Percentiles rank a stretch among this genome's conserved stretches.
These are phyloP conservation scores for Passalora sequoiae DNA, from an alignment of 2,329 filamentous ascomycete genomes.

Conservation along the genomic window DNA sequence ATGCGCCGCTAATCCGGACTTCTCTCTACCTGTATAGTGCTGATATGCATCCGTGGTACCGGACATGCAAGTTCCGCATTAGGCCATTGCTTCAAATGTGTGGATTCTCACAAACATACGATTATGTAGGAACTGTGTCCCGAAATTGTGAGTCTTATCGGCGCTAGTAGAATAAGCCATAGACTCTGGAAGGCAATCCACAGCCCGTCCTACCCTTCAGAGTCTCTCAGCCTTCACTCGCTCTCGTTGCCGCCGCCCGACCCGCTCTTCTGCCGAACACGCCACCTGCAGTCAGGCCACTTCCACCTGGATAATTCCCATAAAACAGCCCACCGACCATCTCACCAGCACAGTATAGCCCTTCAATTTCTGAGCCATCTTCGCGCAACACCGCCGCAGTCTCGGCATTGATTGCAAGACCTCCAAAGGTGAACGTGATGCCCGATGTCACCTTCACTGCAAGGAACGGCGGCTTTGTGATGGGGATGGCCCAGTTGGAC, in stretches of 20 bases:
- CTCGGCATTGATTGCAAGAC: constrained; percentile 52
- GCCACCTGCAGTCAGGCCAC: constrained; percentile 56
- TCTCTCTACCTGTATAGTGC: no score
- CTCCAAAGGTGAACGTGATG: constrained; percentile 65
- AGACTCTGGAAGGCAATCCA: no score
- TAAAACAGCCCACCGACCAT: constrained; percentile 63
- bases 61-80: no score
- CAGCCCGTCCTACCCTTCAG: no score
- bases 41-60: no score
- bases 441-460: constrained; percentile 62
- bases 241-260: constrained; percentile 24
- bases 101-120: no score
- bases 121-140: no score
- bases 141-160: no score
- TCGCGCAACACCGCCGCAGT: constrained; percentile 51
- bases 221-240: no score
- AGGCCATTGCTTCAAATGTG: no score
- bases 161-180: no score
- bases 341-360: constrained; percentile 59
- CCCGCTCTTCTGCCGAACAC: constrained; percentile 49
- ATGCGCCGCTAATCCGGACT: no score
- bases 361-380: constrained; percentile 44
- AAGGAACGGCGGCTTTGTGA: constrained; percentile 55
- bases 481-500: constrained; percentile 60
- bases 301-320: constrained; percentile 59